These are phyloP conservation scores for Phanerochaete carnosa DNA, from an alignment of 768 basidiomycete species.

Conservation along the genomic window DNA sequence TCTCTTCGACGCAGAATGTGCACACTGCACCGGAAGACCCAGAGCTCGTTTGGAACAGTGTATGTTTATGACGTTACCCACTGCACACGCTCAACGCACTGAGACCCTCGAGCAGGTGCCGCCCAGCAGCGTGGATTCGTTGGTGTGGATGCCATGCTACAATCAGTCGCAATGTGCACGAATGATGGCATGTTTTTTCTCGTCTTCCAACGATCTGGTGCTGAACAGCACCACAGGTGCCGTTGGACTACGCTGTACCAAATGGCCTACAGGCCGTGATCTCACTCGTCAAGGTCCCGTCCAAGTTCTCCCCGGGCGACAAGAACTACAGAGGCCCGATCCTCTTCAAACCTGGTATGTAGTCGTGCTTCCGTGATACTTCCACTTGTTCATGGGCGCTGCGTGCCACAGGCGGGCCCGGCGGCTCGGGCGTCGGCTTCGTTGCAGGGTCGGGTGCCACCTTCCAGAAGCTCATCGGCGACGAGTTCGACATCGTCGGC, in stretches of 20 bases:
- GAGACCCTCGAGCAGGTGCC: not conserved
- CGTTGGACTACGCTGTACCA: slow-evolving; percentile 25
- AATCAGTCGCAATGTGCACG: not conserved
- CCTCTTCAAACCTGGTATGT: slow-evolving; percentile 24
- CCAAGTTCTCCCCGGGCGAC: slow-evolving; percentile 7
- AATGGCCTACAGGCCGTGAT: slow-evolving; percentile 17
- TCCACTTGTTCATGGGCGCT: no score
- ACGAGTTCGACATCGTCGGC: slow-evolving; percentile 27
- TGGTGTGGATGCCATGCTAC: not conserved
- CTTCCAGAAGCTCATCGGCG: slow-evolving; percentile 21
- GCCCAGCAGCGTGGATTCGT: not conserved
- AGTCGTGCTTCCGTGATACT: no score
- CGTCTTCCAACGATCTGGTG: not conserved
- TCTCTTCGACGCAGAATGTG: not conserved
- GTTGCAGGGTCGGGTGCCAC: not conserved
- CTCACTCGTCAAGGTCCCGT: slow-evolving; percentile 21
- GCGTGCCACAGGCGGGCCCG: slow-evolving; percentile 18
- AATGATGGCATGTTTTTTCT: not conserved
- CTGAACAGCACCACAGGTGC: slow-evolving; percentile 16
- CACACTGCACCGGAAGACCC: not conserved
- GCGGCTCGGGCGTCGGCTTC: slow-evolving; percentile 22
- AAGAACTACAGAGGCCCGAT: slow-evolving; percentile 26
- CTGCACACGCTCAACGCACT: not conserved
- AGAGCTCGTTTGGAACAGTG: not conserved
- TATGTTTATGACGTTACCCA: not conserved